phyloP scores from a whole-genome alignment of 2,329 filamentous ascomycete species.

The Paecilomyces fulvus region DNA sequence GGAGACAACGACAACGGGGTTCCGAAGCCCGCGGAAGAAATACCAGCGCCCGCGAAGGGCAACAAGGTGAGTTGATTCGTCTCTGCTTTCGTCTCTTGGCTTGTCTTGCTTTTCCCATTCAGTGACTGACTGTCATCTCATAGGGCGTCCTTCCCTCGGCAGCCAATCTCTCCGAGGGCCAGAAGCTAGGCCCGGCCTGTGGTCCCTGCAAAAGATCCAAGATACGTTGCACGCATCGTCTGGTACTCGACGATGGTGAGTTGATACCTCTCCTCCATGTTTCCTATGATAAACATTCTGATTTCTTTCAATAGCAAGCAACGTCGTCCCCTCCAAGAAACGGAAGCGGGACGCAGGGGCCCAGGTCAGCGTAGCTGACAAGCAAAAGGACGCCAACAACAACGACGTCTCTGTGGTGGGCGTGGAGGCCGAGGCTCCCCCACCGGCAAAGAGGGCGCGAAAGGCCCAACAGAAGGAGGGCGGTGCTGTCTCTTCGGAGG shows the following conservation, averaged over 20 bases:
- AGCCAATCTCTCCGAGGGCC: background rate
- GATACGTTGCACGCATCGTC: slow-evolving; percentile 18
- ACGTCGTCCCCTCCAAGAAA: slow-evolving; percentile 1
- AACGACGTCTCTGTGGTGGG: slow-evolving; percentile 6
- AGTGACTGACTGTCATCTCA: background rate
- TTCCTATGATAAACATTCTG: background rate
- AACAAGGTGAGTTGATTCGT: background rate
- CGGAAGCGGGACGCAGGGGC: slow-evolving; percentile 2
- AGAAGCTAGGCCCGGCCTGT: slow-evolving; percentile 10
- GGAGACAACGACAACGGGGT: background rate
- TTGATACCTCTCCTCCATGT: background rate
- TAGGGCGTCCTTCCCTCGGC: slow-evolving; percentile 1
- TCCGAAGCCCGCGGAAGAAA: background rate
- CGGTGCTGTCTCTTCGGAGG: background rate
- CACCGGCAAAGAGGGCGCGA: slow-evolving; percentile 10
- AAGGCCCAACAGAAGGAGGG: slow-evolving; percentile 2
- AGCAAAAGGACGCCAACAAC: slow-evolving; percentile 1
- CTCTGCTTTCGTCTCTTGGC: background rate
- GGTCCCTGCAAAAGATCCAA: slow-evolving; percentile 15
- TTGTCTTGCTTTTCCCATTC: background rate
- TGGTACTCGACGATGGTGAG: background rate
- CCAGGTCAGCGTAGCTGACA: slow-evolving; percentile 1
- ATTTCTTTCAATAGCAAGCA: background rate
- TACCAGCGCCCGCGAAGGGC: background rate
- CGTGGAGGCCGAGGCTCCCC: slow-evolving; percentile 12